Base-by-base conservation (phyloP, 177 flowering plant genomes). In the Vitis hybrid region DNA sequence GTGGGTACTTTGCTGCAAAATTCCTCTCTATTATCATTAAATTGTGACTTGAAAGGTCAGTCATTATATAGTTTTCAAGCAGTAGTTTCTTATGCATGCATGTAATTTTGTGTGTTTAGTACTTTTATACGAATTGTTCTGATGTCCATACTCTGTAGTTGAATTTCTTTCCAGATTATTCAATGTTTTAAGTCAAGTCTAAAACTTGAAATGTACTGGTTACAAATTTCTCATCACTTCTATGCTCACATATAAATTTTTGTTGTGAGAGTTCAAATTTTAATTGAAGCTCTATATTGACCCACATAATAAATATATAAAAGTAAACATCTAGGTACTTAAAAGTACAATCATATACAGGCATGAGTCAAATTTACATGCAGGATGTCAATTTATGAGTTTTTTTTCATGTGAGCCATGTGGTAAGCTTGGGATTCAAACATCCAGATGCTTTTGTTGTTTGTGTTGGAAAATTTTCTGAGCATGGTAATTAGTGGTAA, bases 1-100 rank as follows among this genome's bases (percentile, higher is more conserved):
- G 99, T 89, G 82, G 73, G 72, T 60, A 40, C 14, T 30, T 71
- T 51, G 30, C 58, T 59, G 19, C 62, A 10, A 62, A 50, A 17
- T 67, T 4, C n/a, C 5, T 13, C 11, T 13, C 10, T n/a, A 23
- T 59, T 51, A 59, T 49, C 26, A n/a, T 34, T 21, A n/a, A n/a
- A 50, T 34, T 34, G 17, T 62, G 10, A 40, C 60, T 66, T 56
- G 52, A 60, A 55, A 30, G 48, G 62, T 30, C 3, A 4, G 64
- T 12, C 52, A 62, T 48, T 23, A 45, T 62, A n/a, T 62, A 8
- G 26, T 14, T 48, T 48, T 48, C 49, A 9, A 45, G 50, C 64
- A 3, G n/a, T 48, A 17, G 10, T 63, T 21, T 59, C 30, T 59
- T 12, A 19, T 21, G 62, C 13, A 21, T 23, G 5, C 45, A 59